Conservation (phyloP, 23 red algal species). For the Cyanidium caldarium region DNA sequence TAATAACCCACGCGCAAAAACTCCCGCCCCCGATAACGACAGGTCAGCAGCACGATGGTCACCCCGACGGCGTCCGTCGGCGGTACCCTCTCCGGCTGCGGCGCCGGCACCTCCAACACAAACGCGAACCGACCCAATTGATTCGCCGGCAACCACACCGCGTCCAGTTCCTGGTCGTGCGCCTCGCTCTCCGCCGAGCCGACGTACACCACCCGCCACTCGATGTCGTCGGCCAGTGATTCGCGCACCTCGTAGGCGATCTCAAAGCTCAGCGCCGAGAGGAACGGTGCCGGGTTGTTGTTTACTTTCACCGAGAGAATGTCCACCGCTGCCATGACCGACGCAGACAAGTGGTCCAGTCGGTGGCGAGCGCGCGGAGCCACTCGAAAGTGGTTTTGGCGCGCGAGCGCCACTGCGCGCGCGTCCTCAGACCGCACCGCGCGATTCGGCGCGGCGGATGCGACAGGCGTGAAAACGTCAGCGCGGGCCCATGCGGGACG, state of each 20-base stretch:
- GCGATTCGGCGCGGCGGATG: too few species aligned
- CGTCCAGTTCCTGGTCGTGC: constrained; percentile 88
- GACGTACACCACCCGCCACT: constrained; percentile 97
- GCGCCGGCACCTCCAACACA: constrained; percentile 72
- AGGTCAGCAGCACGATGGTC: constrained; percentile 78
- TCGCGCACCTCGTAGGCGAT: constrained; percentile 99
- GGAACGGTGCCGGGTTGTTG: constrained; percentile 86
- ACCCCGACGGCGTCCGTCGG: constrained; percentile 55
- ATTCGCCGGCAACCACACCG: constrained; percentile 74
- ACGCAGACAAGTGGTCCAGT: too few species aligned
- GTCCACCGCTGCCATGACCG: constrained; percentile 92
- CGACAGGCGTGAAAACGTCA: too few species aligned
- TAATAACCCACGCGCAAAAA: constrained; percentile 96
- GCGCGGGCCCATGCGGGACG: too few species aligned
- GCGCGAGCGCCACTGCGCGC: too few species aligned
- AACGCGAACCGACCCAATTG: constrained; percentile 77
- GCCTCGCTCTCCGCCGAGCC: constrained; percentile 60
- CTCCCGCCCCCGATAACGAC: constrained; percentile 62
- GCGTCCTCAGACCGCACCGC: too few species aligned
- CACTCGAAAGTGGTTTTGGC: too few species aligned
- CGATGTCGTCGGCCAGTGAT: constrained; percentile 85
- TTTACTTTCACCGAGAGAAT: constrained; percentile 73
- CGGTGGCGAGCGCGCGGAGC: too few species aligned
- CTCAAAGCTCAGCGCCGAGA: constrained; percentile 64
- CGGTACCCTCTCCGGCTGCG: constrained; percentile 42